These are phyloP conservation scores for Sugiyamaella smithiae DNA, from an alignment of 805 yeast genomes.

Conservation along the genomic window DNA sequence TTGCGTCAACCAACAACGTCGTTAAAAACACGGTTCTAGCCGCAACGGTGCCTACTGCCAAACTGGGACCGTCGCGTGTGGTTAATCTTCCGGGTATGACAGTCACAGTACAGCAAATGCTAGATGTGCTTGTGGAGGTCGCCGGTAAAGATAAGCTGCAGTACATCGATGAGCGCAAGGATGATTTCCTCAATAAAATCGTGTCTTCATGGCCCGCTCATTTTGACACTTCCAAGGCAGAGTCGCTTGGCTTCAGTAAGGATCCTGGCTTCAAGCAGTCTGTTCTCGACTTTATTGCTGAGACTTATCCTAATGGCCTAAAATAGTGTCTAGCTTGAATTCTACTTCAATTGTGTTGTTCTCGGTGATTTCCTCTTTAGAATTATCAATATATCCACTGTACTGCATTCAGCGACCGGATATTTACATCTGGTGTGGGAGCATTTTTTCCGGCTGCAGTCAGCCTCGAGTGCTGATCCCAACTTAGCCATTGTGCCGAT, in stretches of 20 bases:
- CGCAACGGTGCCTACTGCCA: constrained; percentile 12
- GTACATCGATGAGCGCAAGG: constrained; percentile 18
- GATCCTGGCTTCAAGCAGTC: constrained; percentile 18
- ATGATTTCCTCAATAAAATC: constrained; percentile 18
- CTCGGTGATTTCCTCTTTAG: no score
- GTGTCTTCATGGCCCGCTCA: constrained; percentile 25
- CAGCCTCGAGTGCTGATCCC: no score
- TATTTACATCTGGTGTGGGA: no score
- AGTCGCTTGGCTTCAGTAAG: constrained; percentile 10
- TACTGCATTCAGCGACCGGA: no score
- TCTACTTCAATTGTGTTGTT: no score
- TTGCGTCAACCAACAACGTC: constrained; percentile 23
- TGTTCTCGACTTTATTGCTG: constrained; percentile 14
- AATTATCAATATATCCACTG: no score
- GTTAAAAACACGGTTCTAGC: constrained; percentile 23
- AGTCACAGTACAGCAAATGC: constrained; percentile 26
- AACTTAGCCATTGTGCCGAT: constrained; percentile 1
- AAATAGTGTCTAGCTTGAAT: no score
- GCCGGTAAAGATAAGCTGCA: constrained; percentile 20
- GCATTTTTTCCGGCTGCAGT: constrained; percentile 4
- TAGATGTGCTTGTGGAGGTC: constrained; percentile 24
- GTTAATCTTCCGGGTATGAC: constrained; percentile 28
- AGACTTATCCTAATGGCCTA: constrained; percentile 2
- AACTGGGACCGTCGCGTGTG: constrained; percentile 18
- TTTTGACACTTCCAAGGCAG: constrained; percentile 20